Evolutionary conservation across 306 rosid species (phyloP), one percentile per base, ranked within the genome.

Genomic region (Sesbania bispinosa): DNA sequence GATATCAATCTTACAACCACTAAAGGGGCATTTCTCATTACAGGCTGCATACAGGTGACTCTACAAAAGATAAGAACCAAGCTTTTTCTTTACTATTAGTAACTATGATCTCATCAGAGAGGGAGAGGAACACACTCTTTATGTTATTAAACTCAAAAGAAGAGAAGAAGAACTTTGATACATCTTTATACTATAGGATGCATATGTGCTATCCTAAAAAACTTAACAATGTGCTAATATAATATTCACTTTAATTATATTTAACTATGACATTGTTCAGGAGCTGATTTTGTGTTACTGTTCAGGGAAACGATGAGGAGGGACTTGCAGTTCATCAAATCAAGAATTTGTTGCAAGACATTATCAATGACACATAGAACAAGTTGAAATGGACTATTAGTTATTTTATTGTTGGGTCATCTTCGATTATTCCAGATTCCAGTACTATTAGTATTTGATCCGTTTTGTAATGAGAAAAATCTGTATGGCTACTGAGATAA

Each of bases 1-100:
- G 94, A 92, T 54, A 43, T 84, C 3, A 84, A 62, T 75, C 77
- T 84, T 19, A 83, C 94, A 55, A 79, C 92, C 45, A 35, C 29
- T 14, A 78, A 78, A 16, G 92, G 88, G 71, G 85, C 86, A 23
- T 69, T 83, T 67, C 77, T 82, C 7, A 66, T 89, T 27, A 69
- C 94, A 60, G 32, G 78, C 15, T 74, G 77, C 62, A 61, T 92
- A 3, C 81, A 74, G 85, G 96, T 89, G 32, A 69, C 8, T 24
- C 19, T 51, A 66, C 11, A 27, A 64, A 51, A 19, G 10, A 13
- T 38, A 33, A 14, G 13, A 66, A 16, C 46, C 7, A 4, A n/a
- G n/a, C n/a, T n/a, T n/a, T n/a, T n/a, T n/a, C n/a, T n/a, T n/a
- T n/a, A n/a, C n/a, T n/a, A n/a, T n/a, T n/a, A n/a, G n/a, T n/a